phyloP scores from a whole-genome alignment of 164 flowering plant species.

The Paratinospora sagittata region DNA sequence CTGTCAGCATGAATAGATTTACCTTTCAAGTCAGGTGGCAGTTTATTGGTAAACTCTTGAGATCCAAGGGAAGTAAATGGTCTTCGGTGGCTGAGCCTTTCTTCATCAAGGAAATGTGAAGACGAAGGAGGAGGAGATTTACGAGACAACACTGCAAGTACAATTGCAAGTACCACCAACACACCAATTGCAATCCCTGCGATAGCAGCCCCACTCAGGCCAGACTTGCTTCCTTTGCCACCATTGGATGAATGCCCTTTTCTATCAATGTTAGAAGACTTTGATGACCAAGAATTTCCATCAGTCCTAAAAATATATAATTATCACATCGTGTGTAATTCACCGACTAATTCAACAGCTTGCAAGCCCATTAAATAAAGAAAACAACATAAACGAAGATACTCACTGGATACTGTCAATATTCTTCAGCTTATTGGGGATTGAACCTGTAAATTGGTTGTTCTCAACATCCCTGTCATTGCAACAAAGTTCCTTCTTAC shows the following conservation, averaged over 20 bases:
- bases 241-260: conserved; percentile 6
- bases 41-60: conserved; percentile 33
- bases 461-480: conserved; percentile 58
- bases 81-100: conserved; percentile 34
- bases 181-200: conserved; percentile 38
- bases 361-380: not conserved
- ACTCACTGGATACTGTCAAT: conserved; percentile 57
- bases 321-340: conserved; percentile 9
- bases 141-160: conserved; percentile 34
- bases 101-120: conserved; percentile 61
- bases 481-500: not conserved
- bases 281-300: conserved; percentile 70
- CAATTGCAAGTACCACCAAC: conserved; percentile 31
- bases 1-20: conserved; percentile 3
- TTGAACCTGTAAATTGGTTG: conserved; percentile 67
- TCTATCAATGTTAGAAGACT: conserved; percentile 37
- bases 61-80: conserved; percentile 52
- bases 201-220: conserved; percentile 32
- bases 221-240: conserved; percentile 16
- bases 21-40: conserved; percentile 38
- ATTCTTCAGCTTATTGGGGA: conserved; percentile 53
- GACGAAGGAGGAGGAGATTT: conserved; percentile 30
- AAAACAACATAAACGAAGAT: not conserved
- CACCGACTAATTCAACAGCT: not conserved
- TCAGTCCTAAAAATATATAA: conserved; percentile 41